Evolutionary conservation across 2,329 filamentous ascomycete species (phyloP), one percentile per base, ranked within the genome.

Genomic region (Pezicula carpinea): DNA sequence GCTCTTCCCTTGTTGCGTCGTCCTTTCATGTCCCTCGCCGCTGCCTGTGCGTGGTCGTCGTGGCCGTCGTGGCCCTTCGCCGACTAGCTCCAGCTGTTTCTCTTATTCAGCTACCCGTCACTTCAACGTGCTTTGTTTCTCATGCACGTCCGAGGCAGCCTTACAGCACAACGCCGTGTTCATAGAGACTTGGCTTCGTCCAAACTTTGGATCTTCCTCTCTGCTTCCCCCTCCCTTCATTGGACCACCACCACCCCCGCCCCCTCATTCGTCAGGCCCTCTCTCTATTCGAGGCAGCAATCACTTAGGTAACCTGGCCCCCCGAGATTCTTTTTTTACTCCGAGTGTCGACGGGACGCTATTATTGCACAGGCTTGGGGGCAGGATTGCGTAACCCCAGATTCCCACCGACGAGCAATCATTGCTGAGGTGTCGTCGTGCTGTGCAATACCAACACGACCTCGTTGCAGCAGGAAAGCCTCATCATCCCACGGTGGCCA

Each of bases 11-110:
- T 42, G 35, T 52, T 47, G 53, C 51, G 42, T 50, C 38, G 50
- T 55, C 39, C 11, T 35, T 18, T 59, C 53, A 59, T 61, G 59
- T 59, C 55, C 52, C 49, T 59, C 52, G 56, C 60, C 58, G 56
- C 44, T 50, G n/a, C n/a, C n/a, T n/a, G n/a, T n/a, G n/a, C n/a
- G n/a, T n/a, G 52, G 50, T 55, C 57, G 46, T 54, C 49, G 58
- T 51, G n/a, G 43, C 55, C 57, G 50, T 51, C 55, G 48, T 29
- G 8, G 3, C 13, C 6, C 26, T 29, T 6, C 26, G 10, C 4
- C 26, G 10, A 29, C 26, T 29, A 29, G 26, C 5, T 29, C 8
- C 26, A 29, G 26, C n/a, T 29, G 26, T 11, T 29, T 29, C 13
- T 29, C 26, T 29, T 26, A 51, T 53, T 58, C 54, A 46, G 48